Percentiles rank a stretch among this genome's conserved stretches.
These are phyloP conservation scores for Penicillium sp. DNA, from an alignment of 2,329 filamentous ascomycete genomes.

Conservation along the genomic window DNA sequence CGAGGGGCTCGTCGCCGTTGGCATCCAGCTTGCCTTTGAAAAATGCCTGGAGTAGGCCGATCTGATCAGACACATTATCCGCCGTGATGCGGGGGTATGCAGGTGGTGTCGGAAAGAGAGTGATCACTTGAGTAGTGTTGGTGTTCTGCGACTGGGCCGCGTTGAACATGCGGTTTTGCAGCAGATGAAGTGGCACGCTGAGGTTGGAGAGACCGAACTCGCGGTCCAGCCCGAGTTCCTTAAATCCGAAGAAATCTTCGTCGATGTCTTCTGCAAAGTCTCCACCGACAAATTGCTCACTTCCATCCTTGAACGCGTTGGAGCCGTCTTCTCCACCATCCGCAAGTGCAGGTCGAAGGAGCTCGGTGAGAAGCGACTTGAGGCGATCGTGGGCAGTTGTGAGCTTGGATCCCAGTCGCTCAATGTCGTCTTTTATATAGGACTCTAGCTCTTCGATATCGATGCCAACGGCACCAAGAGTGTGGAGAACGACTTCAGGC, in stretches of 20 bases:
- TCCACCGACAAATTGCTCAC: constrained; percentile 91
- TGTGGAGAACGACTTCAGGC: constrained; percentile 84
- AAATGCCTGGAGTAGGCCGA: constrained; percentile 85
- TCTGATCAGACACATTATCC: constrained; percentile 71
- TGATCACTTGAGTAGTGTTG: constrained; percentile 48
- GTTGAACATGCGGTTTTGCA: constrained; percentile 84
- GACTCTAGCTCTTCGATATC: constrained; percentile 75
- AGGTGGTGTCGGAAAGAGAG: constrained; percentile 59
- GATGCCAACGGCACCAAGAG: constrained; percentile 75
- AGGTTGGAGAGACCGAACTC: constrained; percentile 85
- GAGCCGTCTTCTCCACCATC: constrained; percentile 79
- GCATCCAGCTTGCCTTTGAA: constrained; percentile 84
- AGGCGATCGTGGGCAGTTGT: constrained; percentile 86
- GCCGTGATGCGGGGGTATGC: constrained; percentile 72
- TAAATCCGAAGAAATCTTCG: constrained; percentile 99
- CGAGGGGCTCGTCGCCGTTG: constrained; percentile 72
- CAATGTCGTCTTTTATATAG: constrained; percentile 92
- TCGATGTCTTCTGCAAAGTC: constrained; percentile 97
- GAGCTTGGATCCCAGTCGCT: constrained; percentile 74
- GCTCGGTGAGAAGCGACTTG: constrained; percentile 86
- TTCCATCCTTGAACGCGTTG: constrained; percentile 90
- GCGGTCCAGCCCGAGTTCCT: constrained; percentile 83
- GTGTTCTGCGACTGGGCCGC: constrained; percentile 74
- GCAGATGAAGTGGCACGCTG: constrained; percentile 85
- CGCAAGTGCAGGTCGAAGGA: constrained; percentile 81